Percentiles rank a stretch among this genome's conserved stretches.
phyloP scores from a whole-genome alignment of 208 protist species.

The Trichomonas vaginalis region DNA sequence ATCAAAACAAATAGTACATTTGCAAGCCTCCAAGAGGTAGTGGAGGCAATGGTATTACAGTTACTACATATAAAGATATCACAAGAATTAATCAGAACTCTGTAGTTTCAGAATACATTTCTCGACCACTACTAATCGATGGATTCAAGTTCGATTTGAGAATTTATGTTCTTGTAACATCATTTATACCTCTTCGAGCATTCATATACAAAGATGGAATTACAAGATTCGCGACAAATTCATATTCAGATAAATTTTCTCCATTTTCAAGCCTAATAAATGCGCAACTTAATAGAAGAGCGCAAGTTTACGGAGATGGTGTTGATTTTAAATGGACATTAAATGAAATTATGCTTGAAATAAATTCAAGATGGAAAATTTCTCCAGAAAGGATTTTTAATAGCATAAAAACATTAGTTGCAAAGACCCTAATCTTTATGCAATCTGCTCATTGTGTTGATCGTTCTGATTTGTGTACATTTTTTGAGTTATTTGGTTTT shows the following conservation, averaged over 20 bases:
- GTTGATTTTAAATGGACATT: constrained; percentile 9
- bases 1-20: neutral
- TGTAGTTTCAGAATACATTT: constrained; percentile 30
- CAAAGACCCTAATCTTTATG: neutral
- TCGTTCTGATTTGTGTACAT: neutral
- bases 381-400: neutral
- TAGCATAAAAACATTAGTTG: neutral
- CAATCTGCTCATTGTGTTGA: neutral
- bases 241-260: neutral
- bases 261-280: neutral
- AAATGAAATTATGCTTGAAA: neutral
- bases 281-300: neutral
- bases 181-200: constrained; percentile 24
- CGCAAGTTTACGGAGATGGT: neutral
- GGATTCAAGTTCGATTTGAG: constrained; percentile 36
- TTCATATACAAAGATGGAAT: constrained; percentile 30
- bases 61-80: neutral
- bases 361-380: neutral
- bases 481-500: constrained; percentile 24
- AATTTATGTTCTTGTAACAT: constrained; percentile 32
- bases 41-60: neutral
- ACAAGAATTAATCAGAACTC: neutral
- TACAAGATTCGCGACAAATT: constrained; percentile 22
- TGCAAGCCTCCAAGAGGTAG: neutral
- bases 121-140: constrained; percentile 28